A percentile compares a stretch with the other conserved stretches of the same genome.
Conservation (phyloP, 2,329 filamentous ascomycete species). For the Didymellaceae sp. region DNA sequence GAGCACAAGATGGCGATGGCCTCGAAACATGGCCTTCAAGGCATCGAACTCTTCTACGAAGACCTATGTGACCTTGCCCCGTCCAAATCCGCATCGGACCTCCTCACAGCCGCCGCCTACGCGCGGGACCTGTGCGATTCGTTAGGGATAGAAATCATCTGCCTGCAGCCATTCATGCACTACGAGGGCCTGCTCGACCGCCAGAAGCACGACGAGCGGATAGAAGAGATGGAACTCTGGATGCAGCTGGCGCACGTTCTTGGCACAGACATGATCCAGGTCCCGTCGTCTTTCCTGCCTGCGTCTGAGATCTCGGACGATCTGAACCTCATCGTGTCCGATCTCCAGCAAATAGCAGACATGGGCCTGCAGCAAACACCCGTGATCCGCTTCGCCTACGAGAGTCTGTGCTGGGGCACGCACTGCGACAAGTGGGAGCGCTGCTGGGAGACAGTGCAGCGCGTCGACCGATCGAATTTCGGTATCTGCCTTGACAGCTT, state of each 20-base stretch:
- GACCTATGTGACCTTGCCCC: constrained; percentile 70
- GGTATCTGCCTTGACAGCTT: constrained; percentile 80
- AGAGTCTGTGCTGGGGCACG: constrained; percentile 76
- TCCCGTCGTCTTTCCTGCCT: constrained; percentile 74
- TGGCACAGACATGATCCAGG: constrained; percentile 73
- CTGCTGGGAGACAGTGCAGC: constrained; percentile 71
- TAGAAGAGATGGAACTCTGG: constrained; percentile 73
- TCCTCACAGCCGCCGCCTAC: constrained; percentile 64
- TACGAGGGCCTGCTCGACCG: constrained; percentile 77
- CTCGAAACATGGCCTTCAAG: constrained; percentile 67
- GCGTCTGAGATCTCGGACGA: constrained; percentile 59
- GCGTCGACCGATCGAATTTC: constrained; percentile 73
- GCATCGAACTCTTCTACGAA: constrained; percentile 80
- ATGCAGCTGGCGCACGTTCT: constrained; percentile 69
- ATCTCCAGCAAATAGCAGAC: constrained; percentile 71
- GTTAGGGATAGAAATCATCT: constrained; percentile 65
- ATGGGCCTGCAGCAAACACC: constrained; percentile 65
- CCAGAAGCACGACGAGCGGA: constrained; percentile 60
- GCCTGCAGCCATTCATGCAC: constrained; percentile 78
- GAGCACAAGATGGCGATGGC: constrained; percentile 73
- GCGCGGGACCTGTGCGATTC: constrained; percentile 65
- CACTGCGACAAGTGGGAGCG: constrained; percentile 73
- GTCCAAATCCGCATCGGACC: constrained; percentile 52
- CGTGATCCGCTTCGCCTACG: constrained; percentile 73
- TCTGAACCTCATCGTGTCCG: constrained; percentile 63